Evolutionary conservation across 73 alveolate species (phyloP).

Genomic region (Urostyla sp.): DNA sequence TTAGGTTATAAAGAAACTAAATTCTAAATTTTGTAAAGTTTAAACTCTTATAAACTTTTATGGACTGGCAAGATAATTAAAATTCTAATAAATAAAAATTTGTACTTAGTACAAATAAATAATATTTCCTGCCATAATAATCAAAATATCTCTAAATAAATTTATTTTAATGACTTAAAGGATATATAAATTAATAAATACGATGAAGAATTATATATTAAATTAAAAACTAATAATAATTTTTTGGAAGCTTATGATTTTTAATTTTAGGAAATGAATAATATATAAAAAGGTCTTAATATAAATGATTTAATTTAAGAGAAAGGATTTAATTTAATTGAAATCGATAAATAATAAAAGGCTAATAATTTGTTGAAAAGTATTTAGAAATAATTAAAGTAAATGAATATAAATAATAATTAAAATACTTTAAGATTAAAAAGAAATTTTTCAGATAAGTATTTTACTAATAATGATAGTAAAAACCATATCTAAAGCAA

Average conservation of each 20-base stretch:
- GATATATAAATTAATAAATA: background rate
- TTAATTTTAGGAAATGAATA: conserved; percentile 34
- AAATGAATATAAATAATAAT: conserved; percentile 10
- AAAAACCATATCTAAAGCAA: background rate
- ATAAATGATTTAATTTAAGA: background rate
- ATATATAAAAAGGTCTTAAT: background rate
- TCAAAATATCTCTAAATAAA: background rate
- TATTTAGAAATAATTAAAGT: background rate
- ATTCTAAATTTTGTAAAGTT: background rate
- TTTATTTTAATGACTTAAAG: conserved; percentile 5
- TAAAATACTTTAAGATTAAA: background rate
- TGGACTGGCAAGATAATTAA: conserved; percentile 28
- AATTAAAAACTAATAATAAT: background rate
- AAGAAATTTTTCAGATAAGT: conserved; percentile 15
- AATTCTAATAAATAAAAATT: background rate
- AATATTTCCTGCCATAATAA: background rate
- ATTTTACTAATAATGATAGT: background rate
- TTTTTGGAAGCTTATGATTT: conserved; percentile 26
- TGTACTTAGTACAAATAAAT: conserved; percentile 1
- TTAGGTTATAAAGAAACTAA: background rate
- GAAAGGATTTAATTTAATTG: conserved; percentile 17
- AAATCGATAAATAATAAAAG: conserved; percentile 1
- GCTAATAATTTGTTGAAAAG: background rate
- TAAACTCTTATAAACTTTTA: background rate
- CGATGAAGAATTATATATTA: conserved; percentile 1